Conservation (phyloP, 169 alveolate species). For the Plasmodium berghei region DNA sequence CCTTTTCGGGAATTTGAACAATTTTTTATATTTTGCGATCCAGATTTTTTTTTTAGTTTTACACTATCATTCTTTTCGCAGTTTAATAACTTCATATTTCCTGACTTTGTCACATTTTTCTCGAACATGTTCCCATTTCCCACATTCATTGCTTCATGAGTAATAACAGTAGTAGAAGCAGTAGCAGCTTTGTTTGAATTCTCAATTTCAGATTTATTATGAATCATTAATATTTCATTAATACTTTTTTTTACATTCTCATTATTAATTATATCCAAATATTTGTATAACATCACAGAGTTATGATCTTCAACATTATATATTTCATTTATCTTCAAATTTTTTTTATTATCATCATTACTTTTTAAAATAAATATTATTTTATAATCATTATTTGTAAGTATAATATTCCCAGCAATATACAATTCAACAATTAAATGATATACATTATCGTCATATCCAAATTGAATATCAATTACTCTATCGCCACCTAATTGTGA, state of each 20-base stretch:
- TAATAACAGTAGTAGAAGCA: neutral
- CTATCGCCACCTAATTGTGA: conserved; percentile 93
- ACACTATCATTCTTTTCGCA: neutral
- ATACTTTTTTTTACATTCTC: conserved; percentile 64
- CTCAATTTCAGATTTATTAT: conserved; percentile 18
- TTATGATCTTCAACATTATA: conserved; percentile 62
- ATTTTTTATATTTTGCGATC: neutral
- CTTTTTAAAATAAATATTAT: conserved; percentile 85
- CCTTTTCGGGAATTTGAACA: neutral
- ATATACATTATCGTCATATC: conserved; percentile 92
- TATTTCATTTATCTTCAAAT: conserved; percentile 33
- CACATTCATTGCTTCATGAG: neutral
- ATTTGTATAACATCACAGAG: conserved; percentile 34
- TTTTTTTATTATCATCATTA: conserved; percentile 29
- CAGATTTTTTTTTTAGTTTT: conserved; percentile 2
- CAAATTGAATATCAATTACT: conserved; percentile 93
- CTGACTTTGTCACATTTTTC: neutral
- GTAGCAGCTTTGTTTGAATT: neutral
- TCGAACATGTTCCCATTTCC: neutral
- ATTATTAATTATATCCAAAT: conserved; percentile 28
- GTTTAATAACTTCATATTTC: neutral
- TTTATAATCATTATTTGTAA: conserved; percentile 92
- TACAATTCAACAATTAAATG: conserved; percentile 94
- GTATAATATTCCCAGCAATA: conserved; percentile 93
- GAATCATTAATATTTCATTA: conserved; percentile 33